These are phyloP conservation scores for Abortiporus biennis DNA, from an alignment of 1,284 basidiomycete genomes.

Conservation along the genomic window DNA sequence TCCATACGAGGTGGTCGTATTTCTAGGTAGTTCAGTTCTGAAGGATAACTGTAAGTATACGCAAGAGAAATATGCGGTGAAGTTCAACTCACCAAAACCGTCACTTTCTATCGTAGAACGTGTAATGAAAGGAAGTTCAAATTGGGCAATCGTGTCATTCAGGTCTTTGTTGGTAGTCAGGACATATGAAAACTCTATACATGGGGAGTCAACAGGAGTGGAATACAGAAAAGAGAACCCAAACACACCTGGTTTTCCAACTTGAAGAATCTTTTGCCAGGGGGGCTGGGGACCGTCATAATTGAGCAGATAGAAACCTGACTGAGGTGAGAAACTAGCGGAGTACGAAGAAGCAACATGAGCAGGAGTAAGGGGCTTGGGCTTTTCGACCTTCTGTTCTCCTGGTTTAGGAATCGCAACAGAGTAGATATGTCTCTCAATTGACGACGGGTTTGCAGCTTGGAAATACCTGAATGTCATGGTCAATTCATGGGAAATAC, in stretches of 20 bases:
- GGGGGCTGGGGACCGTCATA: conserved; percentile 84
- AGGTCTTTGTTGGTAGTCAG: conserved; percentile 72
- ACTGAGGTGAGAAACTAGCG: conserved; percentile 75
- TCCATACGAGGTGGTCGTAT: conserved; percentile 91
- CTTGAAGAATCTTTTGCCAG: conserved; percentile 70
- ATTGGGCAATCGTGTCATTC: conserved; percentile 65
- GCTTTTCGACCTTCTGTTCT: conserved; percentile 27
- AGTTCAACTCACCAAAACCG: conserved; percentile 58
- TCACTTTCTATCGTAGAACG: conserved; percentile 73
- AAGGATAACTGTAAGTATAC: conserved; percentile 1
- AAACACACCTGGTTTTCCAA: neutral
- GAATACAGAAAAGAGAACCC: neutral
- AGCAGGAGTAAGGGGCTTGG: conserved; percentile 64
- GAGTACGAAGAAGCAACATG: conserved; percentile 57
- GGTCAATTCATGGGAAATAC: neutral
- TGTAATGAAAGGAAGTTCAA: conserved; percentile 66
- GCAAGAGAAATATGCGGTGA: neutral
- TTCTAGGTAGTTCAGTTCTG: conserved; percentile 85
- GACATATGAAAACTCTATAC: conserved; percentile 45
- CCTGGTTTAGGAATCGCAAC: conserved; percentile 51
- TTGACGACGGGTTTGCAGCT: conserved; percentile 78
- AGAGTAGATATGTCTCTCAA: conserved; percentile 81
- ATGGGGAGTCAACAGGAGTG: neutral
- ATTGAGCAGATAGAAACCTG: conserved; percentile 78
- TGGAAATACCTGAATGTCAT: conserved; percentile 69